A percentile compares a stretch with the other conserved stretches of the same genome.
Conservation (phyloP, 2,329 filamentous ascomycete species). For the Trichoderma atrobrunneum region DNA sequence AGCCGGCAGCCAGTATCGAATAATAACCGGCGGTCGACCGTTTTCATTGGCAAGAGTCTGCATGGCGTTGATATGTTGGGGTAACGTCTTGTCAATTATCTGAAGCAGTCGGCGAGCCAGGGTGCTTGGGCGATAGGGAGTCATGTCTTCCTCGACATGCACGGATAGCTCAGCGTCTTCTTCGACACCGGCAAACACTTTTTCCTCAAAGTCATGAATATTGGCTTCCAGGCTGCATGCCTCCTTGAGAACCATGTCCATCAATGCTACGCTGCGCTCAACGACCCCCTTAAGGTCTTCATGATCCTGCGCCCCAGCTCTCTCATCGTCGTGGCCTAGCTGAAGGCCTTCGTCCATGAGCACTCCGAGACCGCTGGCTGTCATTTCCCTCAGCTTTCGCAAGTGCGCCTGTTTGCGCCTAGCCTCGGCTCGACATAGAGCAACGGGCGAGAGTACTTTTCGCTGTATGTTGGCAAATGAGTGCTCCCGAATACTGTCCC, state of each 20-base stretch:
- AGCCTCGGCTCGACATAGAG: slow-evolving; percentile 70
- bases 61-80: slow-evolving; percentile 61
- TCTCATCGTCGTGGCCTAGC: slow-evolving; percentile 60
- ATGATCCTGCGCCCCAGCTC: slow-evolving; percentile 49
- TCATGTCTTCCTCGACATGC: slow-evolving; percentile 46
- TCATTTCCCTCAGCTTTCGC: slow-evolving; percentile 71
- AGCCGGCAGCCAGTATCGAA: slow-evolving; percentile 87
- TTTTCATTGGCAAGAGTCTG: slow-evolving; percentile 57
- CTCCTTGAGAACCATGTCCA: slow-evolving; percentile 79
- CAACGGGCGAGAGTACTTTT: slow-evolving; percentile 74
- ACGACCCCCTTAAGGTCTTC: slow-evolving; percentile 67
- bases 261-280: slow-evolving; percentile 75
- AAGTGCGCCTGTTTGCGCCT: slow-evolving; percentile 70
- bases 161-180: slow-evolving; percentile 58
- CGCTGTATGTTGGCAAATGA: slow-evolving; percentile 69
- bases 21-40: slow-evolving; percentile 69
- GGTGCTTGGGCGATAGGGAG: slow-evolving; percentile 51
- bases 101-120: slow-evolving; percentile 65
- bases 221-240: slow-evolving; percentile 61
- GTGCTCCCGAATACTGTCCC: slow-evolving; percentile 69
- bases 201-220: slow-evolving; percentile 64
- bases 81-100: slow-evolving; percentile 67
- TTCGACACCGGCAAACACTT: slow-evolving; percentile 61
- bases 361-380: slow-evolving; percentile 81
- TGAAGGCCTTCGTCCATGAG: slow-evolving; percentile 82